Conservation (phyloP, 139 green algal species). For the Chlorokybus atmophyticus region DNA sequence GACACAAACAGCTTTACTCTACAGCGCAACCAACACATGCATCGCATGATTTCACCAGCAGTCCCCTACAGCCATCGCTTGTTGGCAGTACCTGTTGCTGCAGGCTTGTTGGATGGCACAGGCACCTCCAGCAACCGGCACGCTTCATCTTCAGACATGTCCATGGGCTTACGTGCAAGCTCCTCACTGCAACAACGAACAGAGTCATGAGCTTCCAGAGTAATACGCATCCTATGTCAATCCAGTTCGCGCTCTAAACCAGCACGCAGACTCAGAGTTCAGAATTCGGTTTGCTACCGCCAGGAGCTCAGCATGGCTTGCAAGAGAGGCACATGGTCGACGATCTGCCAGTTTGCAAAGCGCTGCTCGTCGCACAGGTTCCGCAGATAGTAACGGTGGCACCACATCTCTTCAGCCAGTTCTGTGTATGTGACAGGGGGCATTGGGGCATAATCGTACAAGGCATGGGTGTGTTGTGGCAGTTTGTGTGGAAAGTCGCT, state of each 20-base stretch:
- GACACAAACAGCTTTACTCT: neutral
- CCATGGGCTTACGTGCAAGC: slow-evolving; percentile 6
- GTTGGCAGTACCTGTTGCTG: too few species aligned
- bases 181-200: too few species aligned
- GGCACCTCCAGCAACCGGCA: slow-evolving; percentile 20
- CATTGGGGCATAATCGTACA: slow-evolving; percentile 81
- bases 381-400: slow-evolving; percentile 86
- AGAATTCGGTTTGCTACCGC: slow-evolving; percentile 71
- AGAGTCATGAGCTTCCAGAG: neutral
- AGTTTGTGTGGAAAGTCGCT: slow-evolving; percentile 35
- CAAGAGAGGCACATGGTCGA: slow-evolving; percentile 72
- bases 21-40: too few species aligned
- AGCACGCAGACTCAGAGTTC: slow-evolving; percentile 47
- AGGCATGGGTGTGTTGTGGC: slow-evolving; percentile 37
- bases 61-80: too few species aligned
- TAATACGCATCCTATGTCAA: neutral
- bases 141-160: slow-evolving; percentile 21
- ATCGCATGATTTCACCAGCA: too few species aligned
- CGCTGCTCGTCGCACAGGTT: slow-evolving; percentile 65
- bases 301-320: slow-evolving; percentile 75
- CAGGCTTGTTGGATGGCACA: too few species aligned
- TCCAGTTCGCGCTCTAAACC: slow-evolving; percentile 52
- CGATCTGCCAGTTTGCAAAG: slow-evolving; percentile 64
- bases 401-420: slow-evolving; percentile 71
- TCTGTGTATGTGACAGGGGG: slow-evolving; percentile 76